A percentile compares a stretch with the other conserved stretches of the same genome.
Evolutionary conservation across 2,329 filamentous ascomycete species (phyloP).

Genomic region (Emergomyces pasteurianus): DNA sequence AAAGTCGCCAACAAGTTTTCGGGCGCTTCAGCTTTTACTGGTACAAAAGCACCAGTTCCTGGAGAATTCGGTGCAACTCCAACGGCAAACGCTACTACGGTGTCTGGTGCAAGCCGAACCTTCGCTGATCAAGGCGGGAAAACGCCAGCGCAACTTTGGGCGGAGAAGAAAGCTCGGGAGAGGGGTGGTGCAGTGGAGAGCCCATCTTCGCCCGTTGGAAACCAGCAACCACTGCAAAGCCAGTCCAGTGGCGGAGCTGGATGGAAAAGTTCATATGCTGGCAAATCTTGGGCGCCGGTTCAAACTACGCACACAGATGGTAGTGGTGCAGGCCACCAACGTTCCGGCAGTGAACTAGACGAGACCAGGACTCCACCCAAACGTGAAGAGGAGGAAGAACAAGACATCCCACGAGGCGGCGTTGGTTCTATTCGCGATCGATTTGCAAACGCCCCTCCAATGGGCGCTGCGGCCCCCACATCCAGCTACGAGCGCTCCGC

Average conservation of each 20-base stretch:
- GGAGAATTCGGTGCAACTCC: slow-evolving; percentile 53
- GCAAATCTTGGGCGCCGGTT: slow-evolving; percentile 82
- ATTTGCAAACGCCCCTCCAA: slow-evolving; percentile 62
- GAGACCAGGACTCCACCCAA: not conserved
- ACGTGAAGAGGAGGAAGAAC: slow-evolving; percentile 26
- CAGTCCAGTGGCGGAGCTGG: slow-evolving; percentile 63
- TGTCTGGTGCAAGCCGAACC: slow-evolving; percentile 75
- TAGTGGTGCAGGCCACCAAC: slow-evolving; percentile 20
- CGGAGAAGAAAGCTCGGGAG: slow-evolving; percentile 86
- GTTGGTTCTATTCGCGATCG: slow-evolving; percentile 68
- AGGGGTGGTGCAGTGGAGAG: slow-evolving; percentile 46
- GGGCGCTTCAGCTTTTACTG: slow-evolving; percentile 58
- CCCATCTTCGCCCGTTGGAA: slow-evolving; percentile 32
- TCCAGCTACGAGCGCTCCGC: slow-evolving; percentile 27
- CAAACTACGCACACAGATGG: slow-evolving; percentile 61
- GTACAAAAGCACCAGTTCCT: slow-evolving; percentile 80
- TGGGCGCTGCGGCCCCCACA: slow-evolving; percentile 43
- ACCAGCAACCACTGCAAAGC: slow-evolving; percentile 41
- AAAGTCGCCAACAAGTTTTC: slow-evolving; percentile 89
- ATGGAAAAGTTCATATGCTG: slow-evolving; percentile 85
- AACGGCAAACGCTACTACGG: slow-evolving; percentile 42
- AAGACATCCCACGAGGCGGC: slow-evolving; percentile 47
- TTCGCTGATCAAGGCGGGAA: slow-evolving; percentile 94
- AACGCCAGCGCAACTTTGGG: slow-evolving; percentile 93
- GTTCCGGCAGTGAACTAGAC: not conserved